Conservation (phyloP, 2,329 filamentous ascomycete genomes). For the Penicillium sp. region DNA sequence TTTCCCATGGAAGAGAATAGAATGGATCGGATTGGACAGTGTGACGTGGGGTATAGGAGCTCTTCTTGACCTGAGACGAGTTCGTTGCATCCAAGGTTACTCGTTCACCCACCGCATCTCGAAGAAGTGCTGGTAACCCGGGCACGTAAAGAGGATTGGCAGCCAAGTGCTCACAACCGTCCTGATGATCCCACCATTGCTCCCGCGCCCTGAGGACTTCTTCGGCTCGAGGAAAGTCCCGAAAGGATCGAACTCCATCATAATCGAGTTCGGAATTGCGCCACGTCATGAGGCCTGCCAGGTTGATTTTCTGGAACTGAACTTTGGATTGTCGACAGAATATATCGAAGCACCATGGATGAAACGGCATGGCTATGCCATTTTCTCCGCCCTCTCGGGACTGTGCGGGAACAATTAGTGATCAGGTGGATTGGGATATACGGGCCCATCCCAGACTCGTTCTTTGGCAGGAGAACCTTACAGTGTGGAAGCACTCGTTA, state of each 20-base stretch:
- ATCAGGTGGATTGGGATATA: not conserved
- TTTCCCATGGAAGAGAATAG: conserved; percentile 4
- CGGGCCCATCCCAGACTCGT: not conserved
- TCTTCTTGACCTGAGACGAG: not conserved
- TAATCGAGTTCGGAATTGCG: conserved; percentile 13
- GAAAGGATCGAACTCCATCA: not conserved
- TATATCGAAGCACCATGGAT: conserved; percentile 24
- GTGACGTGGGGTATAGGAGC: not conserved
- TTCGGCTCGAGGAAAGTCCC: conserved; percentile 6
- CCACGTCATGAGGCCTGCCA: conserved; percentile 13
- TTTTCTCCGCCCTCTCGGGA: not conserved
- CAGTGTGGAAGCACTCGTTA: conserved; percentile 4
- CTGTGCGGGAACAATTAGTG: not conserved
- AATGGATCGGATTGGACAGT: not conserved
- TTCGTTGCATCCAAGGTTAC: no score
- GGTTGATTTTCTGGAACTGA: conserved; percentile 10
- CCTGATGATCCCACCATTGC: conserved; percentile 12
- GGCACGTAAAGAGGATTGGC: conserved; percentile 19
- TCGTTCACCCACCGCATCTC: not conserved
- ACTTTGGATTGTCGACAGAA: conserved; percentile 17
- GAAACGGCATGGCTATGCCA: conserved; percentile 17
- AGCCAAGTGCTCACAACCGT: conserved; percentile 12
- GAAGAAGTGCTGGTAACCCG: conserved; percentile 3
- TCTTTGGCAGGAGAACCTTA: not conserved
- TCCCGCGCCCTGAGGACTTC: conserved; percentile 6